A percentile compares a stretch with the other conserved stretches of the same genome.
Evolutionary conservation across 78 protist species (phyloP).

Genomic region (Dictyostelium discoideum): DNA sequence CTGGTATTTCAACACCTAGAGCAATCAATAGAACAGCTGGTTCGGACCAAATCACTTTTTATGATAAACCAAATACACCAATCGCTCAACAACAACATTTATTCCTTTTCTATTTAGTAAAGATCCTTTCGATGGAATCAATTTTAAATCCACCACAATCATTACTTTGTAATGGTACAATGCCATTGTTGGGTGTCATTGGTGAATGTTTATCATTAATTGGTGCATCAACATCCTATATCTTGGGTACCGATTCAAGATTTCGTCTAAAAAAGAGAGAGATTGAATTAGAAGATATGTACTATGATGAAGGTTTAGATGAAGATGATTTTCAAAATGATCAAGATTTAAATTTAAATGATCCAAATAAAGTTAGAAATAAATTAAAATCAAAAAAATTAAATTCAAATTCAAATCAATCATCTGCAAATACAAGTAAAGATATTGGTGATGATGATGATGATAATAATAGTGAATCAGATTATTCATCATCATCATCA

Average conservation of each 20-base stretch:
- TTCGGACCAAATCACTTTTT: neutral
- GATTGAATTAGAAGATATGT: slow-evolving; percentile 69
- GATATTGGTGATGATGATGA: neutral
- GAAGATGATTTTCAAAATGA: slow-evolving; percentile 52
- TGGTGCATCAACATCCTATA: slow-evolving; percentile 41
- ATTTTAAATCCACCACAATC: slow-evolving; percentile 60
- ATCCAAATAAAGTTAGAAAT: neutral
- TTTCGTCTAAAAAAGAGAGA: slow-evolving; percentile 55
- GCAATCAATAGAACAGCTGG: neutral
- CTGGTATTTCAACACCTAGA: slow-evolving; percentile 9
- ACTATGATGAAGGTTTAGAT: slow-evolving; percentile 69
- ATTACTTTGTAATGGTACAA: slow-evolving; percentile 22
- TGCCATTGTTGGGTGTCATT: neutral
- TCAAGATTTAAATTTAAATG: slow-evolving; percentile 12
- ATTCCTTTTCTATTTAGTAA: neutral
- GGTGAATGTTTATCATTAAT: slow-evolving; percentile 7
- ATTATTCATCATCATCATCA: neutral
- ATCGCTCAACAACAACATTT: slow-evolving; percentile 55
- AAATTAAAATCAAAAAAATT: neutral
- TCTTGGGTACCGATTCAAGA: slow-evolving; percentile 43
- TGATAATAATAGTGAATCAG: neutral
- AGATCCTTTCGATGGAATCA: neutral
- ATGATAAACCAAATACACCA: neutral
- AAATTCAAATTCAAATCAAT: neutral
- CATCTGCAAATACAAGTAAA: neutral